Evolutionary conservation across 2,329 filamentous ascomycete genomes (phyloP).

Genomic region (Colletotrichum sp.): DNA sequence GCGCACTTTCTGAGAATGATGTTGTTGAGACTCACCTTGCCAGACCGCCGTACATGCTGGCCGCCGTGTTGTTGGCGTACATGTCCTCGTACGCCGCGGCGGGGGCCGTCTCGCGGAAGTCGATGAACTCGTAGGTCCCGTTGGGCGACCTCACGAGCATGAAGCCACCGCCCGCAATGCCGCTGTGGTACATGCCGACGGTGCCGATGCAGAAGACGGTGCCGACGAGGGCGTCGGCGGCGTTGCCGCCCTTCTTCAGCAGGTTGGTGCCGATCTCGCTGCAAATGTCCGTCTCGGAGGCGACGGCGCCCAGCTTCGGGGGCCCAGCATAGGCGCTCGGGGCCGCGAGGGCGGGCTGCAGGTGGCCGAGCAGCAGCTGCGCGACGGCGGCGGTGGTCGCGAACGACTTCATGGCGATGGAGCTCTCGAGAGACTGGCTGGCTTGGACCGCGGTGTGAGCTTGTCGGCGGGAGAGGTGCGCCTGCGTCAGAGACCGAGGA

Average conservation of each 20-base stretch:
- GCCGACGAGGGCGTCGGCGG: conserved; percentile 69
- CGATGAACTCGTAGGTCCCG: conserved; percentile 77
- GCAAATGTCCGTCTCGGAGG: conserved; percentile 65
- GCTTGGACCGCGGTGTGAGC: background rate
- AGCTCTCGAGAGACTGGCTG: background rate
- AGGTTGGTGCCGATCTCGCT: conserved; percentile 63
- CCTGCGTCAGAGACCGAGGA: background rate
- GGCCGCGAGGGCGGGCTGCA: conserved; percentile 2
- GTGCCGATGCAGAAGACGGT: conserved; percentile 70
- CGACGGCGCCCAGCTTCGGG: conserved; percentile 58
- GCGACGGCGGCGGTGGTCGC: conserved; percentile 9
- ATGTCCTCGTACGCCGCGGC: conserved; percentile 80
- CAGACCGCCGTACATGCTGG: conserved; percentile 72
- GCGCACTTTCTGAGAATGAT: background rate
- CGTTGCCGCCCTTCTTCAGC: conserved; percentile 66
- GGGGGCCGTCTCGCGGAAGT: conserved; percentile 86
- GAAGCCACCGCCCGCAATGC: conserved; percentile 82
- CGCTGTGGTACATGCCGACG: conserved; percentile 69
- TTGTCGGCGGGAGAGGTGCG: background rate
- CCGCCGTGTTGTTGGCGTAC: conserved; percentile 72
- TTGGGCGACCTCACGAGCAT: conserved; percentile 71
- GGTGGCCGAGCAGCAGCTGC: conserved; percentile 14
- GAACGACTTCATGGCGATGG: conserved; percentile 9
- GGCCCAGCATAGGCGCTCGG: background rate
- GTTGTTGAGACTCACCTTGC: conserved; percentile 64